A percentile compares a stretch with the other conserved stretches of the same genome.
Evolutionary conservation across 805 yeast genomes (phyloP).

Genomic region (Yarrowia osloensis): DNA sequence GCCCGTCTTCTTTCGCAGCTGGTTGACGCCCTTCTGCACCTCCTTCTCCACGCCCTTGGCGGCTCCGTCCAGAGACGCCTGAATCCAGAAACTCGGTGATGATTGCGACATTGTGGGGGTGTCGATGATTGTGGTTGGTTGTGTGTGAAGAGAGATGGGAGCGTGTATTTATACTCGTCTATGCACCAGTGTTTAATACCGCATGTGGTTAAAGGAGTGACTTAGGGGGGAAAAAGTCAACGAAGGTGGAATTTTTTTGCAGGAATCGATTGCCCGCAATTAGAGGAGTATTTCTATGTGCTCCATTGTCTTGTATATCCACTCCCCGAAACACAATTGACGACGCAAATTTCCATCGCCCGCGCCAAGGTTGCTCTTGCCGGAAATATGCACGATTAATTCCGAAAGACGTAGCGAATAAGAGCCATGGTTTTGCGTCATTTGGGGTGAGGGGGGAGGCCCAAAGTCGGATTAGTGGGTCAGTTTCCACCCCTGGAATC

Average conservation of each 20-base stretch:
- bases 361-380: conserved; percentile 26
- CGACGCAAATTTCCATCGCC: neutral
- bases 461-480: too few relatives aligned
- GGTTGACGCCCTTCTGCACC: conserved; percentile 6
- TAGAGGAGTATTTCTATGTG: rapidly evolving
- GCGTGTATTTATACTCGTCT: neutral
- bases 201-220: neutral
- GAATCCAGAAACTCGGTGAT: conserved; percentile 38
- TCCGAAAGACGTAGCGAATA: conserved; percentile 1
- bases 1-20: conserved; percentile 35
- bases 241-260: neutral
- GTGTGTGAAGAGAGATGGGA: neutral
- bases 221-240: too few relatives aligned
- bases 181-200: neutral
- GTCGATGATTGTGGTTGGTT: neutral
- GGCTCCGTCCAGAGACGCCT: conserved; percentile 40
- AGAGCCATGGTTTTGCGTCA: neutral
- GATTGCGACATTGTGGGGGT: conserved; percentile 3
- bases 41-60: conserved; percentile 42
- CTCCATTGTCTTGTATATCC: too few relatives aligned
- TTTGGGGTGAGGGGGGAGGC: too few relatives aligned
- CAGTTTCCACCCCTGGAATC: too few relatives aligned
- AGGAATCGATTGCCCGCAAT: neutral
- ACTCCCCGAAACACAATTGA: neutral
- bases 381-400: conserved; percentile 20